Evolutionary conservation across 2,329 filamentous ascomycete species (phyloP).

Genomic region (Fusarium sulawesiense): DNA sequence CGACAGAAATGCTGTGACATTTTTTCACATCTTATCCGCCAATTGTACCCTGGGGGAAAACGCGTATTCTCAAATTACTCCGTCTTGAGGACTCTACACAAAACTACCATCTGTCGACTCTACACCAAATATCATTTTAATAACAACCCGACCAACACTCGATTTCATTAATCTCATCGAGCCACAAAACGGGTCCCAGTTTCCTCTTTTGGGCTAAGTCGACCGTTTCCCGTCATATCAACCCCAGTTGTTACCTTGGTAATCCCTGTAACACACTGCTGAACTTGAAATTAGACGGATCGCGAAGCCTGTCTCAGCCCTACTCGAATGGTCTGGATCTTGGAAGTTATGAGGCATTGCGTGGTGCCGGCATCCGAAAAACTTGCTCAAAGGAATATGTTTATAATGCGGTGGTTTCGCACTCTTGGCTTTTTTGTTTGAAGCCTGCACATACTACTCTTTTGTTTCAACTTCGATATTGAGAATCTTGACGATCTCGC

Average conservation of each 20-base stretch:
- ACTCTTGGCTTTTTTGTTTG: neutral
- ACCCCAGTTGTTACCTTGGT: conserved; percentile 11
- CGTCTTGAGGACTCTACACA: neutral
- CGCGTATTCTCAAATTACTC: neutral
- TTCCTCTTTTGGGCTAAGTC: conserved; percentile 13
- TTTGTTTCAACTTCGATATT: neutral
- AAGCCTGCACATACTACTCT: neutral
- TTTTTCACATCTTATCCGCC: too few species aligned
- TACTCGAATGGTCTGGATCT: conserved; percentile 43
- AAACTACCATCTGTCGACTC: conserved; percentile 5
- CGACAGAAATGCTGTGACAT: neutral
- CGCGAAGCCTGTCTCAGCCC: conserved; percentile 42
- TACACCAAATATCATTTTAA: neutral
- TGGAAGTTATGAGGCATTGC: conserved; percentile 26
- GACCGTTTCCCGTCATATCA: conserved; percentile 22
- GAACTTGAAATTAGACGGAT: conserved; percentile 43
- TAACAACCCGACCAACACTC: conserved; percentile 15
- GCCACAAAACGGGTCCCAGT: conserved; percentile 27
- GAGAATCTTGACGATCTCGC: conserved; percentile 38
- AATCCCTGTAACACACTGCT: conserved; percentile 5
- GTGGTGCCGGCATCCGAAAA: conserved; percentile 12
- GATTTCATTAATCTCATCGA: conserved; percentile 24
- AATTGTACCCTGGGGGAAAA: neutral
- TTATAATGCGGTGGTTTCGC: conserved; percentile 5
- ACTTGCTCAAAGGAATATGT: conserved; percentile 1